Base-by-base conservation (phyloP, 2,329 filamentous ascomycete species). In the Neocatenulostroma microsporum region DNA sequence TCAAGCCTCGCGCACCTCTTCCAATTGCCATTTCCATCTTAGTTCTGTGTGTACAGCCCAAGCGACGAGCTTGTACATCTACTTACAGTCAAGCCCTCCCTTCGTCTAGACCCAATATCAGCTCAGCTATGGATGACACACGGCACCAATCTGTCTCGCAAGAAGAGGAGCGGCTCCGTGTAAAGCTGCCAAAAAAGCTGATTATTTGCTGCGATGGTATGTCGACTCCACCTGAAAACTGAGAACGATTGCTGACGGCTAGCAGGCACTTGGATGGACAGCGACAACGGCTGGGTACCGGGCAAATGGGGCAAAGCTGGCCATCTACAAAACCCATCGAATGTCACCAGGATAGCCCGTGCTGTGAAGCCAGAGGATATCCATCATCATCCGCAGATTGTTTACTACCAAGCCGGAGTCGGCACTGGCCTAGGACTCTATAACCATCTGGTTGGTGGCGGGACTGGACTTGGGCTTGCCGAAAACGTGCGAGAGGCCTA, bases 401-500 rank as follows among this genome's bases (percentile, higher is more conserved):
- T 60, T 12, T 61, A 59, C 44, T 62, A 62, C 34, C 59, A 62
- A 42, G 51, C 54, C 28, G 58, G 58, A 1, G 43, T 62, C 3
- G 58, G 59, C 3, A 62, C 58, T 9, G 55, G 55, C 5, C 43
- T 58, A 9, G 56, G 56, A 5, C 32, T 60, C 0, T 56, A 48
- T 15, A 50, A 53, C 28, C 54, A 58, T 18, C 29, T 62, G 3
- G 36, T 54, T 21, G 57, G 56, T 17, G 58, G 58, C 12, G 56
- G 52, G 3, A 55, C 54, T 12, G 55, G 57, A 21, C 30, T 54
- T 7, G 61, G 62, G 2, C 44, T 64, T 5, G 49, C 48, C 9
- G 59, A 59, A 40, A 60, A 80, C 39, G 69, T 81, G 36, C 69
- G 74, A 10, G 76, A 79, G 53, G 72, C 74, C 2, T 81, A 81